phyloP scores from a whole-genome alignment of 2,329 filamentous ascomycete genomes.

The Exophiala spinifera region DNA sequence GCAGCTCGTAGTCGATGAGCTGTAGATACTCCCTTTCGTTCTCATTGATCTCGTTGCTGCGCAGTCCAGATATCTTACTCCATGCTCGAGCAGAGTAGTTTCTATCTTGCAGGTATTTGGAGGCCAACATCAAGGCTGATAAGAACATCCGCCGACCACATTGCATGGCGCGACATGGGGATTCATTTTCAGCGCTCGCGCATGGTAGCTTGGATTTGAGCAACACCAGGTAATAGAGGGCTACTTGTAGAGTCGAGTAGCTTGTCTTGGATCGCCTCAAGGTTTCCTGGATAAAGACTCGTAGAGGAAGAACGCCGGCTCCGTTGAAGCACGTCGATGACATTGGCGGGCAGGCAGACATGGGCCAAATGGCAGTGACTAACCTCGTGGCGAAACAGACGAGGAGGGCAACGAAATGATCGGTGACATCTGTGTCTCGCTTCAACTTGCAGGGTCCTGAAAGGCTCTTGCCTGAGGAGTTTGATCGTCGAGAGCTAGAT shows the following conservation, averaged over 20 bases:
- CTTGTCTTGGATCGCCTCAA: constrained; percentile 90
- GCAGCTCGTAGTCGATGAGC: constrained; percentile 89
- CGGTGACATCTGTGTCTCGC: constrained; percentile 28
- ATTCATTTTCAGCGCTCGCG: constrained; percentile 58
- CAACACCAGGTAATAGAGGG: constrained; percentile 90
- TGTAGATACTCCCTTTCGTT: constrained; percentile 91
- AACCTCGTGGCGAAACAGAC: constrained; percentile 92
- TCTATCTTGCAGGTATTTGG: constrained; percentile 95
- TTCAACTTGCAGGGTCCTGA: constrained; percentile 20
- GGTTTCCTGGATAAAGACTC: constrained; percentile 97
- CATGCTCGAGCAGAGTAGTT: constrained; percentile 97
- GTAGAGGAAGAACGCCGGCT: constrained; percentile 80
- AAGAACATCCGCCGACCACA: constrained; percentile 98
- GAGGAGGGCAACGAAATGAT: constrained; percentile 28
- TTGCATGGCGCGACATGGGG: constrained; percentile 67
- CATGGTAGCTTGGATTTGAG: constrained; percentile 86
- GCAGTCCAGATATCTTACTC: constrained; percentile 98
- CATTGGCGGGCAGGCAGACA: constrained; percentile 75
- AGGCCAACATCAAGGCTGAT: constrained; percentile 88
- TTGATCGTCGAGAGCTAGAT: constrained; percentile 8
- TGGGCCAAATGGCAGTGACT: constrained; percentile 94
- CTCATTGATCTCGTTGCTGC: constrained; percentile 89
- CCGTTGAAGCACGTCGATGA: constrained; percentile 62
- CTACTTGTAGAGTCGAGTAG: constrained; percentile 95
- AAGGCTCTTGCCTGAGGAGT: constrained; percentile 8